Conservation (phyloP, 2,329 filamentous ascomycete genomes). For the Clonostachys rhizophaga region DNA sequence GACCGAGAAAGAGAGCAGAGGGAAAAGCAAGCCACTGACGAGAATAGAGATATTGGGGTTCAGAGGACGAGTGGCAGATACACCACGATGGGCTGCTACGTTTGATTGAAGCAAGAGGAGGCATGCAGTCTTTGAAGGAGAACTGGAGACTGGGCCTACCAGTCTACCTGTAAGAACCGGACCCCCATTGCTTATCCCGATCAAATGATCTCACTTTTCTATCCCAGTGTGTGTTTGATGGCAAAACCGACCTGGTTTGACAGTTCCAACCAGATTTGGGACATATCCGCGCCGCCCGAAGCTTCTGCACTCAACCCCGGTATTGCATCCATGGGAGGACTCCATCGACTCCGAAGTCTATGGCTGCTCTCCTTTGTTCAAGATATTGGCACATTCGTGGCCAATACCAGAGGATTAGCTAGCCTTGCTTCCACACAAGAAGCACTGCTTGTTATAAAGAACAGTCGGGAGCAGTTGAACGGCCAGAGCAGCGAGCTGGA, state of each 20-base stretch:
- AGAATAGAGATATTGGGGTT: constrained; percentile 2
- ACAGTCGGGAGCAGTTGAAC: neutral
- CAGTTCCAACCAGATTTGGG: constrained; percentile 1
- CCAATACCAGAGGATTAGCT: neutral
- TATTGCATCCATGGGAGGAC: neutral
- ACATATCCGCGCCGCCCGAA: neutral
- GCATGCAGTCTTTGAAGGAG: constrained; percentile 1
- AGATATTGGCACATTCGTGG: constrained; percentile 1
- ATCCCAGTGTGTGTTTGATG: constrained; percentile 2
- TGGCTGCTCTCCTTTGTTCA: constrained; percentile 3
- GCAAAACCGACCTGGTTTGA: constrained; percentile 1
- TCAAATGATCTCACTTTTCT: neutral
- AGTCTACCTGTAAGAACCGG: neutral
- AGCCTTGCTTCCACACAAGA: neutral
- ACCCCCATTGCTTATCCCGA: neutral
- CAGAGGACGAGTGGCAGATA: constrained; percentile 2
- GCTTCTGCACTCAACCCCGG: neutral
- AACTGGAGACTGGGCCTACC: constrained; percentile 1
- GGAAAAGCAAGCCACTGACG: neutral
- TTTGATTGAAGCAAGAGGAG: constrained; percentile 1
- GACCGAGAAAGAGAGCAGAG: neutral
- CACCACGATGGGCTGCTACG: constrained; percentile 1
- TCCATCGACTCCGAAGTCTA: constrained; percentile 1
- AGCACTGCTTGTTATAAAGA: neutral
- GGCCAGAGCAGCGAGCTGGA: neutral